These are phyloP conservation scores for Aphanomyces euteiches DNA, from an alignment of 352 stramenopile genomes.

Conservation along the genomic window DNA sequence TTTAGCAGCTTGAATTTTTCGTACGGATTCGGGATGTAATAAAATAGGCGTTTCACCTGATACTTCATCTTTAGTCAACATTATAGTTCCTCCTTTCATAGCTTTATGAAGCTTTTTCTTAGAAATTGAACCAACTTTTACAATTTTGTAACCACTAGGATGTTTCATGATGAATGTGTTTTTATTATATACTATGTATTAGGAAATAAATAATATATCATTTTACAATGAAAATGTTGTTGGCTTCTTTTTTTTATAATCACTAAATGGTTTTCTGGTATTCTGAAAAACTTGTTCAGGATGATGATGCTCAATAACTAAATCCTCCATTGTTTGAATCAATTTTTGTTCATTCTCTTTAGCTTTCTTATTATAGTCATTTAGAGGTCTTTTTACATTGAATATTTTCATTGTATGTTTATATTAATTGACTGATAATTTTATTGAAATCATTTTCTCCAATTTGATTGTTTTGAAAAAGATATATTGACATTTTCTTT, in stretches of 20 bases:
- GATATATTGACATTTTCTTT: background rate
- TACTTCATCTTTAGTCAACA: background rate
- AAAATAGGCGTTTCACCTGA: background rate
- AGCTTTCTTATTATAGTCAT: background rate
- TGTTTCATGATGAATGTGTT: background rate
- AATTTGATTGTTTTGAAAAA: background rate
- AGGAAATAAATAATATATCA: background rate
- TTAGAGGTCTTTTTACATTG: background rate
- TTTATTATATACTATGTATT: too few relatives aligned
- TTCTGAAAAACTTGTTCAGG: too few relatives aligned
- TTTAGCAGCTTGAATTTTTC: background rate
- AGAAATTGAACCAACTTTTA: background rate
- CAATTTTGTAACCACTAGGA: background rate
- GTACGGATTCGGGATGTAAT: too few relatives aligned
- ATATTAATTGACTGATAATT: conserved; percentile 5
- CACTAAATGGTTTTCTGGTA: too few relatives aligned
- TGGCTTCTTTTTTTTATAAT: too few relatives aligned
- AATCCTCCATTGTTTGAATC: background rate
- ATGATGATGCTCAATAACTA: background rate
- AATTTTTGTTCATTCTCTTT: conserved; percentile 6
- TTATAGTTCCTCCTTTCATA: conserved; percentile 1
- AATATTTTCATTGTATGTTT: background rate
- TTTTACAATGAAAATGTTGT: background rate
- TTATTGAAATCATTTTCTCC: background rate
- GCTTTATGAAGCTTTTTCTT: background rate